Conservation (phyloP, 2,329 filamentous ascomycete genomes). For the Thielaviopsis euricoi region DNA sequence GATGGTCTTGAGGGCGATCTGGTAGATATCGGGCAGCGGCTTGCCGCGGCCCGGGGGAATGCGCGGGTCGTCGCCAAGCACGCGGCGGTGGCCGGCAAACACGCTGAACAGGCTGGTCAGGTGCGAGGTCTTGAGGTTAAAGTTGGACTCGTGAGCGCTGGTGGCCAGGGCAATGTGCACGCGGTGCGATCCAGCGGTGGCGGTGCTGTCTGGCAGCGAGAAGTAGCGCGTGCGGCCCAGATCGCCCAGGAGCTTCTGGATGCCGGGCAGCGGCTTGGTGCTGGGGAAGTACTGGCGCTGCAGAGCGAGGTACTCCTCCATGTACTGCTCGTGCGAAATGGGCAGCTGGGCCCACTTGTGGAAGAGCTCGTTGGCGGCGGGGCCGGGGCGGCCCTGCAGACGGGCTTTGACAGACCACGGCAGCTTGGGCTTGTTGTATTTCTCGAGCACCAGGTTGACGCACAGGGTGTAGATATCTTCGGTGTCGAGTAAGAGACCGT, state of each 20-base stretch:
- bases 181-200: constrained; percentile 17
- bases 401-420: constrained; percentile 92
- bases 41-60: constrained; percentile 74
- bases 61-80: constrained; percentile 72
- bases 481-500: constrained; percentile 84
- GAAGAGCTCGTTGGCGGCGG: constrained; percentile 37
- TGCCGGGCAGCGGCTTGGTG: constrained; percentile 65
- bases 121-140: constrained; percentile 56
- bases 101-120: constrained; percentile 41
- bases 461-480: constrained; percentile 78
- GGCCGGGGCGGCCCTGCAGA: constrained; percentile 45
- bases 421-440: constrained; percentile 56
- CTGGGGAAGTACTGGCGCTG: constrained; percentile 58
- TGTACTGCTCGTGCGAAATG: constrained; percentile 53
- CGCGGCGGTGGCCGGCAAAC: constrained; percentile 54
- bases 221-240: constrained; percentile 38
- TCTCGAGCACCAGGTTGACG: constrained; percentile 65
- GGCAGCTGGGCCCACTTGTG: constrained; percentile 76
- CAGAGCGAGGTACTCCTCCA: constrained; percentile 38
- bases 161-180: constrained; percentile 80
- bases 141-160: constrained; percentile 56
- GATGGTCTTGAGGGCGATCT: constrained; percentile 69
- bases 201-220: constrained; percentile 20
- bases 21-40: constrained; percentile 85
- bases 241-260: constrained; percentile 47